phyloP scores from a whole-genome alignment of 2,329 filamentous ascomycete species.

The Raffaelea ambrosiae region DNA sequence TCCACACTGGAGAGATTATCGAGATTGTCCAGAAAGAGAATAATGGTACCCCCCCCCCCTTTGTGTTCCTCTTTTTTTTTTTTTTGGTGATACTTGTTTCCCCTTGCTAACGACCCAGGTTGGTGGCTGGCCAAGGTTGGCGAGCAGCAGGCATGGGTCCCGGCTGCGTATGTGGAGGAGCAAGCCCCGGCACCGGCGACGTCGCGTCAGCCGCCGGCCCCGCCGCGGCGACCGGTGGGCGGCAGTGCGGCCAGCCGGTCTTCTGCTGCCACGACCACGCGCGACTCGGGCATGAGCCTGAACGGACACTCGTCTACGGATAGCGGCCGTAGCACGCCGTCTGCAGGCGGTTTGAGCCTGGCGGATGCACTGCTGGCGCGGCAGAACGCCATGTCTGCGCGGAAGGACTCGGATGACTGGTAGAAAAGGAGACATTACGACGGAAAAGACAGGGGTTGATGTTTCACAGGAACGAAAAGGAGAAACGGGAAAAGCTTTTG shows the following conservation, averaged over 20 bases:
- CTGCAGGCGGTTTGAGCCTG: constrained; percentile 63
- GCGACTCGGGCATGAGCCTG: constrained; percentile 62
- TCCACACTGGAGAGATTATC: constrained; percentile 72
- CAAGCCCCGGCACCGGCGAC: constrained; percentile 52
- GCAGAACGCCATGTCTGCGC: constrained; percentile 67
- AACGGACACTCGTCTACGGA: constrained; percentile 33
- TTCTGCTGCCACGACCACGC: constrained; percentile 54
- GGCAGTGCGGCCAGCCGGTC: constrained; percentile 60
- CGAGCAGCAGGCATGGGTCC: constrained; percentile 79
- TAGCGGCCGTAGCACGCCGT: constrained; percentile 64
- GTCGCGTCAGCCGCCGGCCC: constrained; percentile 58
- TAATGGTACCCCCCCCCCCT: constrained; percentile 56
- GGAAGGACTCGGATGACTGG: constrained; percentile 65
- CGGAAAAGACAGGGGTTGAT: too few relatives aligned
- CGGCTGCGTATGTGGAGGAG: constrained; percentile 89
- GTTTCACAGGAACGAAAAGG: too few relatives aligned
- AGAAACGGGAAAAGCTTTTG: too few relatives aligned
- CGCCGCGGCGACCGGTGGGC: constrained; percentile 67
- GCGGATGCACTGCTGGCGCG: constrained; percentile 71
- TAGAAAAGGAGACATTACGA: constrained; percentile 18
- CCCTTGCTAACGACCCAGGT: constrained; percentile 45
- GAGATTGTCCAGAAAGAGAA: constrained; percentile 89
- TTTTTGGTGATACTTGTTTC: background rate
- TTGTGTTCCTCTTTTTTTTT: background rate
- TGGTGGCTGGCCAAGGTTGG: constrained; percentile 89